Conservation (phyloP, 768 basidiomycete genomes). For the Boletus bicolor region DNA sequence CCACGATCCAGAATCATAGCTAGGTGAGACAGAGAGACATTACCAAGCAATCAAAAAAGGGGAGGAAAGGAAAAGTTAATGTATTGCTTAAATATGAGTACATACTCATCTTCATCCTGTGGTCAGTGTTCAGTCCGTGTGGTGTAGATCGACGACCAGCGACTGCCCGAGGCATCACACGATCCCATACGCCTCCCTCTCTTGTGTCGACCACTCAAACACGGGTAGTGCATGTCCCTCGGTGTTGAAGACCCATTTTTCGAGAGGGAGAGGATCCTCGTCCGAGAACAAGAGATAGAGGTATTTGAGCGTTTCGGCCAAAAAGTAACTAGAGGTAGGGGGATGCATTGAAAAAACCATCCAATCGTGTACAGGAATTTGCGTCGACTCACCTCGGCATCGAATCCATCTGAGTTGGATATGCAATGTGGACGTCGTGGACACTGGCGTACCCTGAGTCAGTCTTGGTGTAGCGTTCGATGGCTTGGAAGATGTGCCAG, state of each 20-base stretch:
- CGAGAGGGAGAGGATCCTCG: constrained; percentile 52
- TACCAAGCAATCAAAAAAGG: neutral
- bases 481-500: constrained; percentile 66
- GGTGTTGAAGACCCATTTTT: constrained; percentile 60
- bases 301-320: constrained; percentile 67
- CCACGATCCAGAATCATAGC: no score
- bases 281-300: constrained; percentile 67
- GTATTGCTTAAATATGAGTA: neutral
- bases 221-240: constrained; percentile 80
- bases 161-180: neutral
- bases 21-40: neutral
- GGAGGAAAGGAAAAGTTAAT: neutral
- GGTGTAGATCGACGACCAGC: neutral
- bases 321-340: constrained; percentile 40
- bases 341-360: constrained; percentile 9
- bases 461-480: constrained; percentile 58
- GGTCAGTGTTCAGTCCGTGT: neutral
- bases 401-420: constrained; percentile 41
- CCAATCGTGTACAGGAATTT: constrained; percentile 13
- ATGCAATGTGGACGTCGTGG: constrained; percentile 38
- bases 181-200: constrained; percentile 43
- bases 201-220: constrained; percentile 57
- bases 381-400: constrained; percentile 81
- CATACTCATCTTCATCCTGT: neutral
- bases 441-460: constrained; percentile 60